Base-by-base conservation (phyloP, 2,329 filamentous ascomycete species). In the Ophiostoma montium region DNA sequence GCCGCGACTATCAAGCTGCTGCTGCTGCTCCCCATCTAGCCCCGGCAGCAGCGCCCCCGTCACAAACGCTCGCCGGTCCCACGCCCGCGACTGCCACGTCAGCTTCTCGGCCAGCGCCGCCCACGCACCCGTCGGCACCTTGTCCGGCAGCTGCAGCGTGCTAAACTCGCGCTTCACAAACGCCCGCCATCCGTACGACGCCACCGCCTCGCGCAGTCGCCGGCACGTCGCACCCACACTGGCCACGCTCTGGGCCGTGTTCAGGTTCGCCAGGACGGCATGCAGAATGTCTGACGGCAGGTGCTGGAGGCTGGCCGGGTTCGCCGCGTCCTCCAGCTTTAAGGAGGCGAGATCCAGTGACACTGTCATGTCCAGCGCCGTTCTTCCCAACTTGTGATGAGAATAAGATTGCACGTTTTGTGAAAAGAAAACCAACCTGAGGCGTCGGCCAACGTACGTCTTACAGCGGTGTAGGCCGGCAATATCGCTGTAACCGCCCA, bases 51-150 rank as follows among this genome's bases (percentile, higher is more conserved):
- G 18, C 13, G 65, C 58, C 45, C 63, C 62, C 50, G 75, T 66
- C 15, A 63, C 62, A 18, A 70, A 55, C 0, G 66, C 61, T 1
- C 71, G 66, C 47, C 65, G 67, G 45, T 76, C 73, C 74, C 74
- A 77, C 55, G 69, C 72, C 6, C 72, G 66, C 27, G 70, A 67
- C 48, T 75, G 67, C 54, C 69, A 70, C 0, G 74, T 75, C 39
- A 75, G 57, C 0, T 64, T 66, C 23, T 69, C 62, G 7, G 72
- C 72, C 23, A 70, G 59, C 12, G 59, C 55, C 11, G 55, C 53
- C 63, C 71, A 74, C 18, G 35, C 31, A 4, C 32, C 15, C 32
- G 3, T 11, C 32, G 11, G 32, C 32, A 27, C 23, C 23, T 27
- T 8, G 5, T 35, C 32, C 12, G 15, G 32, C 32, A 35, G 32